phyloP scores from a whole-genome alignment of 1,139 yeast genomes.

The Meyerozyma carpophila region DNA sequence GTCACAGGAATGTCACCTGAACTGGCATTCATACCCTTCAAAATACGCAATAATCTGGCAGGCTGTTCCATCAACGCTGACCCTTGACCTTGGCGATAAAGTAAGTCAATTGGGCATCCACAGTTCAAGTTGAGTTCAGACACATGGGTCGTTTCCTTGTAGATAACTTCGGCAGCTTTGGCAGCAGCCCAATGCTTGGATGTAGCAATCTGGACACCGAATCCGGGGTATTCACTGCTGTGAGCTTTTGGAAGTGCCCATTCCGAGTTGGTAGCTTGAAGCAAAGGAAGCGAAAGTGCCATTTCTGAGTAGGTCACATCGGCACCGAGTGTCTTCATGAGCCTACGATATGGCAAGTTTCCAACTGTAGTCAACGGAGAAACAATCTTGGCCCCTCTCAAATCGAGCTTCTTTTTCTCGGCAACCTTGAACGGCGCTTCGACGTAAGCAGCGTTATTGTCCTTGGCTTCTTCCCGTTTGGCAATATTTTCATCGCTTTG shows the following conservation, averaged over 20 bases:
- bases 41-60: slow-evolving; percentile 67
- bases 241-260: slow-evolving; percentile 98
- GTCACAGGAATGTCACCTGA: slow-evolving; percentile 90
- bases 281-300: slow-evolving; percentile 82
- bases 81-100: slow-evolving; percentile 93
- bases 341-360: slow-evolving; percentile 86
- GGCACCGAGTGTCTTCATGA: slow-evolving; percentile 88
- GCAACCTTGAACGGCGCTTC: slow-evolving; percentile 74
- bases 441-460: slow-evolving; percentile 48
- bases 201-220: slow-evolving; percentile 91
- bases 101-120: slow-evolving; percentile 95
- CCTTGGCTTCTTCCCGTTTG: slow-evolving; percentile 34
- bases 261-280: slow-evolving; percentile 88
- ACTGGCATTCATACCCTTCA: slow-evolving; percentile 84
- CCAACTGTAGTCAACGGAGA: slow-evolving; percentile 98
- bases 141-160: slow-evolving; percentile 48
- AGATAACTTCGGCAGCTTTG: slow-evolving; percentile 79
- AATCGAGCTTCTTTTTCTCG: slow-evolving; percentile 76
- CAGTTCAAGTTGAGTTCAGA: slow-evolving; percentile 86
- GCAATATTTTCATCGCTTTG: slow-evolving; percentile 32
- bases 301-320: slow-evolving; percentile 93
- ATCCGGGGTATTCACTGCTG: slow-evolving; percentile 73
- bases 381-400: slow-evolving; percentile 73
- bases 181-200: slow-evolving; percentile 92
- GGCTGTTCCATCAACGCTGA: slow-evolving; percentile 91